Conservation (phyloP, 1,284 basidiomycete species). For the Coriolopsis trogii region DNA sequence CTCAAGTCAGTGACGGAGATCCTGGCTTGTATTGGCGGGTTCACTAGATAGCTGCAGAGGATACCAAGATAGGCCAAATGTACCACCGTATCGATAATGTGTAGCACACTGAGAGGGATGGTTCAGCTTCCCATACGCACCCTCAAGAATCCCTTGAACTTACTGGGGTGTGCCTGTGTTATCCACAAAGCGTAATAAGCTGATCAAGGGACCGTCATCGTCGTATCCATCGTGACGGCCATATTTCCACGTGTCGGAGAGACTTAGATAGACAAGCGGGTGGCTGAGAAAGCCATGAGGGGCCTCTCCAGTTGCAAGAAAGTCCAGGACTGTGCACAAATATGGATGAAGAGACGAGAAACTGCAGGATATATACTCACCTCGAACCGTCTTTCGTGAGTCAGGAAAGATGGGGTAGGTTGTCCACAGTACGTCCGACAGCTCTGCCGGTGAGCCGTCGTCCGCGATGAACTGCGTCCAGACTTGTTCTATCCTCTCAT, state of each 20-base stretch:
- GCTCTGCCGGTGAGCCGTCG: slow-evolving; percentile 23
- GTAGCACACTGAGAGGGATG: slow-evolving; percentile 45
- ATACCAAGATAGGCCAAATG: slow-evolving; percentile 43
- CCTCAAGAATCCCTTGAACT: slow-evolving; percentile 15
- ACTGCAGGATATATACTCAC: slow-evolving; percentile 13
- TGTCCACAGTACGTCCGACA: slow-evolving; percentile 28
- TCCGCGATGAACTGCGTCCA: slow-evolving; percentile 34
- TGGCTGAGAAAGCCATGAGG: slow-evolving; percentile 43
- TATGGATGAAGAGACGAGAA: not conserved
- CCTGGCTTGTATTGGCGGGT: slow-evolving; percentile 39
- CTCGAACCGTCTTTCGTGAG: slow-evolving; percentile 13
- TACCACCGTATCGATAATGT: slow-evolving; percentile 46
- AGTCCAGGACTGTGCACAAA: slow-evolving; percentile 45
- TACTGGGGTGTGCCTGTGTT: slow-evolving; percentile 48
- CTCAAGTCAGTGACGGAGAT: slow-evolving; percentile 33
- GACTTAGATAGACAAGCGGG: slow-evolving; percentile 43
- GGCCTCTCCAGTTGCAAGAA: slow-evolving; percentile 36
- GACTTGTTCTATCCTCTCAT: slow-evolving; percentile 23
- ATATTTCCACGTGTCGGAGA: slow-evolving; percentile 47
- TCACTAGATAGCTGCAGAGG: slow-evolving; percentile 47
- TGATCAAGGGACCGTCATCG: slow-evolving; percentile 9
- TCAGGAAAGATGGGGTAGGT: slow-evolving; percentile 23
- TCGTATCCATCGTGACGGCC: slow-evolving; percentile 29
- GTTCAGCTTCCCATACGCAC: slow-evolving; percentile 1
- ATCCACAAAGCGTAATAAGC: slow-evolving; percentile 38